phyloP scores from a whole-genome alignment of 805 yeast genomes.

The Candida suzukii region DNA sequence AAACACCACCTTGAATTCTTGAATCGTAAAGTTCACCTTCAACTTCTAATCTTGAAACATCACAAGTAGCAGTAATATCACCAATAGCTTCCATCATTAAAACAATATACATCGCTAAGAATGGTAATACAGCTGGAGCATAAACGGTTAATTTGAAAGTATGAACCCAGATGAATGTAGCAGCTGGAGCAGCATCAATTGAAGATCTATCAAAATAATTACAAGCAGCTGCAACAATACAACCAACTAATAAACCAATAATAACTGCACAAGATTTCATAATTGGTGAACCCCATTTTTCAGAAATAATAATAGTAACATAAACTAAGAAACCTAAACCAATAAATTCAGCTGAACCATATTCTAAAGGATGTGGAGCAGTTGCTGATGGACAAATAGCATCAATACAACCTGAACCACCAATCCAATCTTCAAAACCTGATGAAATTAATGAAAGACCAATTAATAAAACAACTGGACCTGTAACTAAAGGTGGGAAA shows the following conservation, averaged over 20 bases:
- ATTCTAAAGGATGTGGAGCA: constrained; percentile 48
- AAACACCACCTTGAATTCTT: constrained; percentile 86
- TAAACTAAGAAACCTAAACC: constrained; percentile 86
- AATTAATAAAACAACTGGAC: constrained; percentile 84
- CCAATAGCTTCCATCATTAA: constrained; percentile 92
- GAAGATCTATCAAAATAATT: constrained; percentile 61
- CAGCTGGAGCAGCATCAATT: constrained; percentile 71
- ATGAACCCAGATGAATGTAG: constrained; percentile 80
- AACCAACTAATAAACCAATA: constrained; percentile 76
- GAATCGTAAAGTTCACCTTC: constrained; percentile 79
- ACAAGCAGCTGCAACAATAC: constrained; percentile 88
- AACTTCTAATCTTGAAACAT: constrained; percentile 79
- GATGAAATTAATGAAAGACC: constrained; percentile 63
- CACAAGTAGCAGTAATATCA: constrained; percentile 90
- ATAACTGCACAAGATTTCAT: constrained; percentile 94
- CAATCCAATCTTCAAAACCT: constrained; percentile 82
- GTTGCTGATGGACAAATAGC: constrained; percentile 39
- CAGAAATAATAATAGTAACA: constrained; percentile 65
- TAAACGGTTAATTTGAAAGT: constrained; percentile 72
- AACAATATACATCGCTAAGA: constrained; percentile 75
- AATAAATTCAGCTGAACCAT: constrained; percentile 84
- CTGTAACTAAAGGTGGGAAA: constrained; percentile 89
- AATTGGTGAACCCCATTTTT: constrained; percentile 88
- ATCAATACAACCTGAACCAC: constrained; percentile 61
- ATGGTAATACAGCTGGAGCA: constrained; percentile 82